A percentile compares a stretch with the other conserved stretches of the same genome.
phyloP scores from a whole-genome alignment of 1,284 basidiomycete species.

The Agaricales sp. region DNA sequence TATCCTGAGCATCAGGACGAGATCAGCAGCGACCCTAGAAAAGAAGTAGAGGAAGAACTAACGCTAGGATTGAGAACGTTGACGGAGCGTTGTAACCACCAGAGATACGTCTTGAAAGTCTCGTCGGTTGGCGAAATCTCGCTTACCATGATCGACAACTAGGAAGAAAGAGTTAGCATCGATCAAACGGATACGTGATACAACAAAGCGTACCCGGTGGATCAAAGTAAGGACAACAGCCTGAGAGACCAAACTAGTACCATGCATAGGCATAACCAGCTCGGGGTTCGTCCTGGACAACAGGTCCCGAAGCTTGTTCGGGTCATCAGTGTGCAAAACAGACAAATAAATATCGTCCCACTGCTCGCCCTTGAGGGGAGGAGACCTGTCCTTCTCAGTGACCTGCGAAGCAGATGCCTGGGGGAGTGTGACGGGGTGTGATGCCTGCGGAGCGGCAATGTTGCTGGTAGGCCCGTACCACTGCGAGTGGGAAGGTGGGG shows the following conservation, averaged over 20 bases:
- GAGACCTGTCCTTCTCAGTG: conserved; percentile 32
- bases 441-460: conserved; percentile 67
- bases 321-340: conserved; percentile 63
- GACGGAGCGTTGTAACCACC: conserved; percentile 74
- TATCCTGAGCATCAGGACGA: conserved; percentile 38
- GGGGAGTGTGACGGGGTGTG: conserved; percentile 60
- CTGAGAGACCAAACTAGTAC: conserved; percentile 59
- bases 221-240: conserved; percentile 73
- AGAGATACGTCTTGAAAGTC: conserved; percentile 65
- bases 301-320: conserved; percentile 60
- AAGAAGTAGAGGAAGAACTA: conserved; percentile 15
- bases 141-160: conserved; percentile 63
- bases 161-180: conserved; percentile 7
- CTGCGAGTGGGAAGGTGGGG: conserved; percentile 28
- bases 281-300: conserved; percentile 66
- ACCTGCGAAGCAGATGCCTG: conserved; percentile 27
- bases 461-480: conserved; percentile 45
- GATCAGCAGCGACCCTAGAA: conserved; percentile 4
- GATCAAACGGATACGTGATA: conserved; percentile 6
- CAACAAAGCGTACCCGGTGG: conserved; percentile 48
- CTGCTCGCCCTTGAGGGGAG: conserved; percentile 55
- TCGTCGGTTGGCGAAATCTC: conserved; percentile 70
- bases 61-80: conserved; percentile 62
- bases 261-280: conserved; percentile 64
- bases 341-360: conserved; percentile 76